Evolutionary conservation across 495 filamentous ascomycete genomes (phyloP).

Genomic region (Talaromyces ruber): DNA sequence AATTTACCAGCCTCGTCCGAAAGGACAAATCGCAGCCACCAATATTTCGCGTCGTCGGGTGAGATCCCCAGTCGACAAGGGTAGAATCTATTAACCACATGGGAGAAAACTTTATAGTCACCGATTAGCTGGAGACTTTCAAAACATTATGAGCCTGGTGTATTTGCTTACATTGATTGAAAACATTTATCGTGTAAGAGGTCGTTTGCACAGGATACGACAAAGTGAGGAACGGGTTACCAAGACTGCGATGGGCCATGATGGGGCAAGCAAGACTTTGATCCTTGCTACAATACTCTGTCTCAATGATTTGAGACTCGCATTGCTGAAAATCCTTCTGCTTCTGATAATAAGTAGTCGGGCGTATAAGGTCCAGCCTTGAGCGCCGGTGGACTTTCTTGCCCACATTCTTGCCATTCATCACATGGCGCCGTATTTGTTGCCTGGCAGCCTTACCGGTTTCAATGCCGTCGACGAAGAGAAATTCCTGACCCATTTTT

Average conservation of each 20-base stretch:
- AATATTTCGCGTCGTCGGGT: constrained; percentile 12
- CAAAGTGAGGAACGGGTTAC: constrained; percentile 6
- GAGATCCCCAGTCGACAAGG: constrained; percentile 14
- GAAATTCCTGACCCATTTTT: constrained; percentile 10
- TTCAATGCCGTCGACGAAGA: constrained; percentile 13
- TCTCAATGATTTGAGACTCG: background rate
- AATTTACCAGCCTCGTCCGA: constrained; percentile 13
- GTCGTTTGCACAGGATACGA: constrained; percentile 9
- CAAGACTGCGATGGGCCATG: background rate
- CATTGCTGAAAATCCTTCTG: background rate
- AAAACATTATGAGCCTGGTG: background rate
- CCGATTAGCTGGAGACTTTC: background rate
- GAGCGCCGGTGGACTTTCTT: constrained; percentile 16
- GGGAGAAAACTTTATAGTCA: constrained; percentile 1
- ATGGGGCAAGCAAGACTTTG: background rate
- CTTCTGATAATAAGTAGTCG: background rate
- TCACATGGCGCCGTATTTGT: constrained; percentile 20
- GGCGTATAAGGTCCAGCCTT: constrained; percentile 5
- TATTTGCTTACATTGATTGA: constrained; percentile 10
- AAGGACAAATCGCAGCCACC: constrained; percentile 14
- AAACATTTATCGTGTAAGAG: constrained; percentile 8
- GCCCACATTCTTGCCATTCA: constrained; percentile 21
- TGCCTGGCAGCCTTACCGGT: constrained; percentile 11
- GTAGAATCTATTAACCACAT: constrained; percentile 11
- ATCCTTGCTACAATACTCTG: background rate